Evolutionary conservation across 2,329 filamentous ascomycete genomes (phyloP).

Genomic region (Fusarium penzigii): DNA sequence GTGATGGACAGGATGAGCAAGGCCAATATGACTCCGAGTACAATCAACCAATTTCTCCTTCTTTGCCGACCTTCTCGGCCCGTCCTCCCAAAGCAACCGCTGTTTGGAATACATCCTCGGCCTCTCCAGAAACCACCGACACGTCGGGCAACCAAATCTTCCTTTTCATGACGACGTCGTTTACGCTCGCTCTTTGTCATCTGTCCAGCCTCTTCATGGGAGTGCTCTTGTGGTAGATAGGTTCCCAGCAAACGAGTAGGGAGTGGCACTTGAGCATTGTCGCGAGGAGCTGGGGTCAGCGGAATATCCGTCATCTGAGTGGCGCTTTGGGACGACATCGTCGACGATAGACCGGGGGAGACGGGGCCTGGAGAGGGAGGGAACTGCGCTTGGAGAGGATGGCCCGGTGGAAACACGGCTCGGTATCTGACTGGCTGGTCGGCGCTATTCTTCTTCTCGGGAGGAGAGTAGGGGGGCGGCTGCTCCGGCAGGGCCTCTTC

Average conservation of each 20-base stretch:
- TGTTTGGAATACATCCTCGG: slow-evolving; percentile 61
- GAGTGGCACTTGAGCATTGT: slow-evolving; percentile 31
- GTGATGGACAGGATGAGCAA: slow-evolving; percentile 59
- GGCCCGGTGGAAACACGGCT: slow-evolving; percentile 59
- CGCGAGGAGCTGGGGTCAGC: slow-evolving; percentile 43
- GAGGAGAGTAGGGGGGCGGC: slow-evolving; percentile 59
- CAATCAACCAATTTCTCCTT: slow-evolving; percentile 59
- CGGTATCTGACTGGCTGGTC: slow-evolving; percentile 49
- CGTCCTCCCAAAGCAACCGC: slow-evolving; percentile 65
- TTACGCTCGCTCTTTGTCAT: slow-evolving; percentile 50
- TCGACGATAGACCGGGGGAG: slow-evolving; percentile 62
- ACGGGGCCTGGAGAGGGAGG: slow-evolving; percentile 61
- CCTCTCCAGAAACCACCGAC: slow-evolving; percentile 66
- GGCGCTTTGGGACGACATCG: slow-evolving; percentile 63
- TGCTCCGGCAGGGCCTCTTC: slow-evolving; percentile 41
- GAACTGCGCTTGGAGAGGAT: slow-evolving; percentile 47
- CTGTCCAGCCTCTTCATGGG: slow-evolving; percentile 40
- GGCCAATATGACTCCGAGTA: slow-evolving; percentile 52
- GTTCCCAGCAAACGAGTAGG: slow-evolving; percentile 48
- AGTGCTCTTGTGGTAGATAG: slow-evolving; percentile 47
- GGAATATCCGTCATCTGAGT: slow-evolving; percentile 63
- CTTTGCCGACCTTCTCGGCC: slow-evolving; percentile 65
- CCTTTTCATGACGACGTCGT: slow-evolving; percentile 62
- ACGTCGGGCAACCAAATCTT: slow-evolving; percentile 60
- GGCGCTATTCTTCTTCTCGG: slow-evolving; percentile 38